Evolutionary conservation across 1,139 yeast species (phyloP).

Genomic region (Protomyces arabidopsidicola): DNA sequence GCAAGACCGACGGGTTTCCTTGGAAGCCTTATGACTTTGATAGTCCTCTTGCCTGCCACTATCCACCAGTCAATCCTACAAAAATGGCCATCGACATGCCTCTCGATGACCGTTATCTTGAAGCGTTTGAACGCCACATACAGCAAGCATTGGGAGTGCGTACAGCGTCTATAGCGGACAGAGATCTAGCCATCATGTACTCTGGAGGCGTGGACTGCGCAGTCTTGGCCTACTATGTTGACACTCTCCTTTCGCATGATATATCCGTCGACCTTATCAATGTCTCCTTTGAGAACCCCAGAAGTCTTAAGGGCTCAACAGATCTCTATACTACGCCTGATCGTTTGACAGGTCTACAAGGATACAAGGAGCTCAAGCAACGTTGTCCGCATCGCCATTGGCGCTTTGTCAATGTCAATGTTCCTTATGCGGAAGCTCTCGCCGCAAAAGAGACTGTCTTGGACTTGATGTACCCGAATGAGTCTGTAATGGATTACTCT

Average conservation of each 20-base stretch:
- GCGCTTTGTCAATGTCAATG: slow-evolving; percentile 63
- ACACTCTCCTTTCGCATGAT: slow-evolving; percentile 38
- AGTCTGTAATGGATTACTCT: slow-evolving; percentile 91
- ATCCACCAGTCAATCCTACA: background rate
- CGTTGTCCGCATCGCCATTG: slow-evolving; percentile 34
- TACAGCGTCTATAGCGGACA: background rate
- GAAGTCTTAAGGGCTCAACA: slow-evolving; percentile 41
- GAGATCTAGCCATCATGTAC: slow-evolving; percentile 45
- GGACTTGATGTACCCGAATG: slow-evolving; percentile 70
- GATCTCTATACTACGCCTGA: slow-evolving; percentile 61
- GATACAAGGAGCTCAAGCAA: slow-evolving; percentile 46
- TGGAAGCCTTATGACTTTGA: background rate
- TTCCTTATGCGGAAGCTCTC: slow-evolving; percentile 63
- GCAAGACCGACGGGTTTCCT: background rate
- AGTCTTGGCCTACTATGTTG: slow-evolving; percentile 51
- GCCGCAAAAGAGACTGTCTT: slow-evolving; percentile 51
- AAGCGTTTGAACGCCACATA: too few relatives aligned
- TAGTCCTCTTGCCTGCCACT: background rate
- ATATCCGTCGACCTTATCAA: slow-evolving; percentile 67
- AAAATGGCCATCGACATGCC: background rate
- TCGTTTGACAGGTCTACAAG: slow-evolving; percentile 60
- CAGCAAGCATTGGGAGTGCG: background rate
- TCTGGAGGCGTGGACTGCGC: slow-evolving; percentile 97
- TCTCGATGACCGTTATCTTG: background rate
- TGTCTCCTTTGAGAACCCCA: slow-evolving; percentile 89